phyloP scores from a whole-genome alignment of 2,329 filamentous ascomycete species.

The Monosporascus sp. region DNA sequence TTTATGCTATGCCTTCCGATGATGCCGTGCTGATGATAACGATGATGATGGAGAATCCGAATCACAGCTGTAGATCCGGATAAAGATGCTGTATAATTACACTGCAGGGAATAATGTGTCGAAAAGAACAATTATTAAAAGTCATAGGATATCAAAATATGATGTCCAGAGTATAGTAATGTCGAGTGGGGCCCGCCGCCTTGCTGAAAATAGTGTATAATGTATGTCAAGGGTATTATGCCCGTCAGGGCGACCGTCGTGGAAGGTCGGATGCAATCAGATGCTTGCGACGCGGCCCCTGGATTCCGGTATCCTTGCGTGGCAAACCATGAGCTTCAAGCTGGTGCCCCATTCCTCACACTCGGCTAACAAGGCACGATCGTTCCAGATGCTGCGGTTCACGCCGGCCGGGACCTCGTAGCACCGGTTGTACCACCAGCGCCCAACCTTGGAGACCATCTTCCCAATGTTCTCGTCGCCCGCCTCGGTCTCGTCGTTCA shows the following conservation, averaged over 20 bases:
- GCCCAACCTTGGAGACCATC: constrained; percentile 84
- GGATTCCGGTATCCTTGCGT: constrained; percentile 73
- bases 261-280: constrained; percentile 21
- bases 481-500: constrained; percentile 62
- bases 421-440: constrained; percentile 95
- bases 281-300: constrained; percentile 43
- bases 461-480: constrained; percentile 85
- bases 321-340: constrained; percentile 85
- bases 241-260: neutral
- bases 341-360: constrained; percentile 84
- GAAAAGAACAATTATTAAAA: neutral
- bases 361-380: constrained; percentile 70
- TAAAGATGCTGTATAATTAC: neutral
- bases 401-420: constrained; percentile 67
- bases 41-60: neutral
- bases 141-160: neutral
- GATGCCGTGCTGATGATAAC: neutral
- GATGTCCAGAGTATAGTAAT: neutral
- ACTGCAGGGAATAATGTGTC: neutral
- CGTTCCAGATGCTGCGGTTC: constrained; percentile 68
- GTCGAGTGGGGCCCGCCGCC: neutral
- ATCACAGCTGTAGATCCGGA: neutral
- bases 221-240: neutral
- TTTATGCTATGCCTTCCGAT: constrained; percentile 6
- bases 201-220: neutral